A percentile compares a stretch with the other conserved stretches of the same genome.
phyloP scores from a whole-genome alignment of 306 rosid species.

The Ammopiptanthus mongolicus region DNA sequence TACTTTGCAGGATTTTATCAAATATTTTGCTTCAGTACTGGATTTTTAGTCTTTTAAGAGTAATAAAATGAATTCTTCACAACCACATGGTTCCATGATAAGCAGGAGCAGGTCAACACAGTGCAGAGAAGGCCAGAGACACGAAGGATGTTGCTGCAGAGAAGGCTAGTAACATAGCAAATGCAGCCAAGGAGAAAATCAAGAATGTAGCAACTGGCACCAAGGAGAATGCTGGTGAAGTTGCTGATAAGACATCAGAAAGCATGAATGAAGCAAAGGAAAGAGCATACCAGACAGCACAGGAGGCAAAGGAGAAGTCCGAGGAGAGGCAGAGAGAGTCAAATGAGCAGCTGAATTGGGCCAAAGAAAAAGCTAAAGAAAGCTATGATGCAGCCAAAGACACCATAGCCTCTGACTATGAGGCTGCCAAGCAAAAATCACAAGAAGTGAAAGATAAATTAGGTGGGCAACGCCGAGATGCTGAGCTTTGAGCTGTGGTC shows the following conservation, averaged over 20 bases:
- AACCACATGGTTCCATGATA: neutral
- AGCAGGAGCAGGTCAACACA: slow-evolving; percentile 47
- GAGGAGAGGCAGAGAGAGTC: neutral
- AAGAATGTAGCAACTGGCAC: slow-evolving; percentile 18
- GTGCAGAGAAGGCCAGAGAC: slow-evolving; percentile 40
- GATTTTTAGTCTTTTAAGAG: neutral
- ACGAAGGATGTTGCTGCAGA: slow-evolving; percentile 34
- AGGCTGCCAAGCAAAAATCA: slow-evolving; percentile 36
- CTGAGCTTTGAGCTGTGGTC: slow-evolving; percentile 50
- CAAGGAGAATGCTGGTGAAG: neutral
- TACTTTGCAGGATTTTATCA: neutral
- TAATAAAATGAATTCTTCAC: neutral
- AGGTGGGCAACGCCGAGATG: slow-evolving; percentile 31
- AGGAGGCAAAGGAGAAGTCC: slow-evolving; percentile 6
- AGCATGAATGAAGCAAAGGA: neutral
- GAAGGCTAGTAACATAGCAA: slow-evolving; percentile 22
- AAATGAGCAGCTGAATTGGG: slow-evolving; percentile 13
- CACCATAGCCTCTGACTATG: slow-evolving; percentile 20
- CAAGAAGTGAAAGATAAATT: slow-evolving; percentile 22
- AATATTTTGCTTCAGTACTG: too few species aligned
- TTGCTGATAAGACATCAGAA: neutral
- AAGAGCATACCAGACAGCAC: neutral
- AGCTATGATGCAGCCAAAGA: slow-evolving; percentile 26
- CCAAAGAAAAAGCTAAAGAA: slow-evolving; percentile 8
- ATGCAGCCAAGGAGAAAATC: slow-evolving; percentile 29